Base-by-base conservation (phyloP, 352 stramenopile genomes). In the Globisporangium spinosum region DNA sequence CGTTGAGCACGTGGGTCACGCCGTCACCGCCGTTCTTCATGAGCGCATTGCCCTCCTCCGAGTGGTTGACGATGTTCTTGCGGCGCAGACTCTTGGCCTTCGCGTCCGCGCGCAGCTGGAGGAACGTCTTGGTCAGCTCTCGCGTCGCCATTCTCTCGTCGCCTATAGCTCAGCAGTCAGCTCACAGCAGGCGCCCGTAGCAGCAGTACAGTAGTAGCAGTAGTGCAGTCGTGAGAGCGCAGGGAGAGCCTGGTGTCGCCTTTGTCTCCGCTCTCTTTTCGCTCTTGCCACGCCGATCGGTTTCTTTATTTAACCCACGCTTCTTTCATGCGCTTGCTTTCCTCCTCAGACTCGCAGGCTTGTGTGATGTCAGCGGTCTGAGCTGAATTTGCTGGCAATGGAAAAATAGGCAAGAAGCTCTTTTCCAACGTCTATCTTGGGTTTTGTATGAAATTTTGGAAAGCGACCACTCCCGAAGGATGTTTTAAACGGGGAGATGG, bases 1-100 rank as follows among this genome's bases (percentile, higher is more conserved):
- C n/a, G 23, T 67, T 62, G 3, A 71, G 45, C 32, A 78, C 72
- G 22, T 73, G 75, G 10, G 74, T 74, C 22, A 69, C 70, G 55
- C 79, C 67, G 20, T 81, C 71, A 17, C 83, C 72, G 45, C 64
- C 71, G 60, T 77, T 89, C 70, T 85, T 80, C 65, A 90, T 89
- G 40, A 93, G 77, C 67, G 78, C 84, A 67, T 87, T 70, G 65
- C 74, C 82, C 61, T 91, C 83, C 23, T 91, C 83, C 34, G 72
- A 74, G 64, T 89, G 80, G 69, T 75, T 78, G 63, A 89, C 80
- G 68, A 95, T 95, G 72, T 95, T 93, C 72, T 90, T 91, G 57
- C 87, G 87, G 64, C 87, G 82, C 69, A 91, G 77, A 27, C 87
- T 90, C 71, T 93, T 95, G 68, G 84, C 85, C 72, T 93, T 94